A percentile compares a stretch with the other conserved stretches of the same genome.
These are phyloP conservation scores for Lachancea dasiensis DNA, from an alignment of 805 yeast genomes.

Conservation along the genomic window DNA sequence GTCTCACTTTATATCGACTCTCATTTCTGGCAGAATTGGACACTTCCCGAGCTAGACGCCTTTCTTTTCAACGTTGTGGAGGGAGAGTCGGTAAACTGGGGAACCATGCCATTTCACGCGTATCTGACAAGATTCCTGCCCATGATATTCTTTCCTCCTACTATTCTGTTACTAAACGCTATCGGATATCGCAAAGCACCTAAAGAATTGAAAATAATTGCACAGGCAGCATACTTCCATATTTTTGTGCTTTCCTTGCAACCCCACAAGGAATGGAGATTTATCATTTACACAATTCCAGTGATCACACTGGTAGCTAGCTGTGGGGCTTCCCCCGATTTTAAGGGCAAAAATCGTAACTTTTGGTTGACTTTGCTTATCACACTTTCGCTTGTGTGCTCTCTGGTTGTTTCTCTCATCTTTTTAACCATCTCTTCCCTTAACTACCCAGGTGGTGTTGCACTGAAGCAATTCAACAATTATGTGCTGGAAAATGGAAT, in stretches of 20 bases:
- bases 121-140: constrained; percentile 49
- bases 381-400: constrained; percentile 31
- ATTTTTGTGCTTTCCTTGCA: constrained; percentile 66
- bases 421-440: constrained; percentile 59
- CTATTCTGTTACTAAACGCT: constrained; percentile 36
- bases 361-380: constrained; percentile 27
- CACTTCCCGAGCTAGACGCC: constrained; percentile 72
- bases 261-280: constrained; percentile 94
- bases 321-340: constrained; percentile 43
- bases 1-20: constrained; percentile 56
- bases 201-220: constrained; percentile 39
- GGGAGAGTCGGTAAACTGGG: constrained; percentile 79
- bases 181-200: constrained; percentile 36
- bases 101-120: constrained; percentile 64
- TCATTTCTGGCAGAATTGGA: constrained; percentile 58
- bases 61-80: constrained; percentile 69
- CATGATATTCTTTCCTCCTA: constrained; percentile 43
- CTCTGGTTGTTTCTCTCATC: constrained; percentile 39
- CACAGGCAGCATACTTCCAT: constrained; percentile 47
- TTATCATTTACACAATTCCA: constrained; percentile 72
- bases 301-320: constrained; percentile 60
- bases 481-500: constrained; percentile 29
- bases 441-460: constrained; percentile 89
- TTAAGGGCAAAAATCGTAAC: constrained; percentile 20
- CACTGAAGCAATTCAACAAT: constrained; percentile 50